Evolutionary conservation across 371 early-diverging fungal genomes (phyloP).

Genomic region (Nematocida major): DNA sequence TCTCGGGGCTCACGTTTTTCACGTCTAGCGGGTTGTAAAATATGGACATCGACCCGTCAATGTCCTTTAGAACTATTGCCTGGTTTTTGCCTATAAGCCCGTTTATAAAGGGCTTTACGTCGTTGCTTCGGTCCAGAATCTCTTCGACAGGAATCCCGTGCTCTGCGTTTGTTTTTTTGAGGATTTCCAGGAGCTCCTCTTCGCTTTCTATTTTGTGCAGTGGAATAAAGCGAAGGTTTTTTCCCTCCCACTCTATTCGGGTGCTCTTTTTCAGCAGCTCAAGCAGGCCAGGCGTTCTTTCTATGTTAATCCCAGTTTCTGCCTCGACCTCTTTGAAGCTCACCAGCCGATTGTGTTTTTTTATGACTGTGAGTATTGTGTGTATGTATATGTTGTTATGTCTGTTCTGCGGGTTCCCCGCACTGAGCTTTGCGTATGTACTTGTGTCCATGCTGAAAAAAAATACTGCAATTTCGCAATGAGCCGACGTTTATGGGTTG

Average conservation of each 20-base stretch:
- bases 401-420: conserved; percentile 1
- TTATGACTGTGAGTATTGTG: conserved; percentile 58
- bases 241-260: conserved; percentile 54
- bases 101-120: conserved; percentile 57
- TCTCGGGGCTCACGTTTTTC: conserved; percentile 28
- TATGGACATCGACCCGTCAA: conserved; percentile 60
- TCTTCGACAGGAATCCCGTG: conserved; percentile 61
- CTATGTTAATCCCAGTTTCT: conserved; percentile 55
- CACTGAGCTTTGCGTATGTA: conserved; percentile 41
- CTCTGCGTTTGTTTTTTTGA: conserved; percentile 51
- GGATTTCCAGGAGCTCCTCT: conserved; percentile 59
- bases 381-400: conserved; percentile 65
- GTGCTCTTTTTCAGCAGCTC: conserved; percentile 60
- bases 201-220: conserved; percentile 57
- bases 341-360: conserved; percentile 38
- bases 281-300: conserved; percentile 49
- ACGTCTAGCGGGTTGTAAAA: conserved; percentile 59
- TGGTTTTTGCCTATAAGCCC: conserved; percentile 43
- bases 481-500: no score
- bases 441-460: conserved; percentile 45
- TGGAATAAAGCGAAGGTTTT: conserved; percentile 59
- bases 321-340: conserved; percentile 60
- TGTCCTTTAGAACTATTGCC: conserved; percentile 63
- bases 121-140: conserved; percentile 57
- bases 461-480: background rate